These are phyloP conservation scores for Crucibulum laeve DNA, from an alignment of 768 basidiomycete species.

Conservation along the genomic window DNA sequence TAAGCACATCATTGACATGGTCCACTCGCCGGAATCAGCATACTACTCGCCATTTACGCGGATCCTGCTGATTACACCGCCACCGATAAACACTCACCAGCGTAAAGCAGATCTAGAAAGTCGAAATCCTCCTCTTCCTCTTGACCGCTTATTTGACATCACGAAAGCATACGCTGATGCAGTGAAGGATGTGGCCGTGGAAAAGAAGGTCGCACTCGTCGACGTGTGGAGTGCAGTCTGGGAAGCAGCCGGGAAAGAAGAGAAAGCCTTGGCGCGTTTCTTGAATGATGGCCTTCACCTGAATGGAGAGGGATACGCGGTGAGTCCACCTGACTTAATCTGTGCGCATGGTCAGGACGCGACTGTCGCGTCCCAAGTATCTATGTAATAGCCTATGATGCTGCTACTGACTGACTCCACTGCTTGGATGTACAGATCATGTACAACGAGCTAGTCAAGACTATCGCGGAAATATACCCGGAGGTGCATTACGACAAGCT, in stretches of 20 bases:
- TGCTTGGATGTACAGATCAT: conserved; percentile 53
- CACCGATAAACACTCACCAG: conserved; percentile 70
- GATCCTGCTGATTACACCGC: conserved; percentile 80
- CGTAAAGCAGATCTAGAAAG: conserved; percentile 45
- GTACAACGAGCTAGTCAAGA: conserved; percentile 55
- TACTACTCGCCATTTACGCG: conserved; percentile 69
- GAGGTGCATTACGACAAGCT: conserved; percentile 67
- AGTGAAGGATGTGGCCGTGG: conserved; percentile 54
- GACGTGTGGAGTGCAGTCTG: conserved; percentile 78
- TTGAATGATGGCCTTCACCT: conserved; percentile 80
- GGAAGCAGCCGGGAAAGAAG: conserved; percentile 63
- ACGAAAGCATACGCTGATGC: conserved; percentile 71
- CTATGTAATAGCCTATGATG: too few relatives aligned
- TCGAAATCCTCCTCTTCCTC: conserved; percentile 42
- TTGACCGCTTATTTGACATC: conserved; percentile 59
- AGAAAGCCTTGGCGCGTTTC: conserved; percentile 45
- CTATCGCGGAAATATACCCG: conserved; percentile 55
- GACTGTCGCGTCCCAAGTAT: too few relatives aligned
- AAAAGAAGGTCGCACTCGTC: conserved; percentile 54
- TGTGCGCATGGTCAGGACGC: too few relatives aligned
- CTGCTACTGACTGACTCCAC: conserved; percentile 3
- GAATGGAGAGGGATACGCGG: conserved; percentile 69
- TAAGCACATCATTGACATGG: conserved; percentile 51
- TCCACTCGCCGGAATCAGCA: conserved; percentile 57
- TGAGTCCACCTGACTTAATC: conserved; percentile 36